Conservation (phyloP, 306 rosid genomes). For the Quercus rubra region DNA sequence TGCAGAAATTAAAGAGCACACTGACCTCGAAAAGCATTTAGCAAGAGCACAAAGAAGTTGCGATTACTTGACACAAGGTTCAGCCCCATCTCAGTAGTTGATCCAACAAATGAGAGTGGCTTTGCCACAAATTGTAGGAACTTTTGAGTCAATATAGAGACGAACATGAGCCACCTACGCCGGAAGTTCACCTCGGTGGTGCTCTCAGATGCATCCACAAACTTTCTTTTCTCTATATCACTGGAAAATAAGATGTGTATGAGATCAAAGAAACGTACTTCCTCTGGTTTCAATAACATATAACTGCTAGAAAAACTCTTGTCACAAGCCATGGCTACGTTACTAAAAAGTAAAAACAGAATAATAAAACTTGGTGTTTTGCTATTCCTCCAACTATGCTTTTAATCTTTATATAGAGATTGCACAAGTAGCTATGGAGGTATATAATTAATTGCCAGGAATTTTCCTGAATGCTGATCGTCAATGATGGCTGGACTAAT, state of each 20-base stretch:
- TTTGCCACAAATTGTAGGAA: slow-evolving; percentile 22
- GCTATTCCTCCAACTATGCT: too few species aligned
- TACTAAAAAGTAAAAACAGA: too few species aligned
- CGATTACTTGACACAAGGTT: slow-evolving; percentile 44
- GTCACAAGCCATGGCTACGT: slow-evolving; percentile 19
- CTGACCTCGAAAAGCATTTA: slow-evolving; percentile 47
- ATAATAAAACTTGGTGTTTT: too few species aligned
- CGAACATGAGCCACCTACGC: slow-evolving; percentile 46
- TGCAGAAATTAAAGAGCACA: neutral
- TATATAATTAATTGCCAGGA: too few species aligned
- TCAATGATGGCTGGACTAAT: too few species aligned
- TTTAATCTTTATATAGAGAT: too few species aligned
- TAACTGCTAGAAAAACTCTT: slow-evolving; percentile 42
- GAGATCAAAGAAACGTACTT: slow-evolving; percentile 52
- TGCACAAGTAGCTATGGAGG: too few species aligned
- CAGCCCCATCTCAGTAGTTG: slow-evolving; percentile 28
- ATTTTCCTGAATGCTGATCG: too few species aligned
- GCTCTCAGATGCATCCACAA: slow-evolving; percentile 29
- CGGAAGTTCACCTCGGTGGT: slow-evolving; percentile 23
- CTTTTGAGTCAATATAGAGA: slow-evolving; percentile 55
- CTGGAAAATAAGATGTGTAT: slow-evolving; percentile 34
- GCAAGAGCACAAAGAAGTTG: slow-evolving; percentile 24
- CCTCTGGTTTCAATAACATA: slow-evolving; percentile 54
- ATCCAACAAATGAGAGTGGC: slow-evolving; percentile 41
- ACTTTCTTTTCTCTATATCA: slow-evolving; percentile 30